Conservation (phyloP, 805 yeast genomes). For the Kodamaea lidongshanica region DNA sequence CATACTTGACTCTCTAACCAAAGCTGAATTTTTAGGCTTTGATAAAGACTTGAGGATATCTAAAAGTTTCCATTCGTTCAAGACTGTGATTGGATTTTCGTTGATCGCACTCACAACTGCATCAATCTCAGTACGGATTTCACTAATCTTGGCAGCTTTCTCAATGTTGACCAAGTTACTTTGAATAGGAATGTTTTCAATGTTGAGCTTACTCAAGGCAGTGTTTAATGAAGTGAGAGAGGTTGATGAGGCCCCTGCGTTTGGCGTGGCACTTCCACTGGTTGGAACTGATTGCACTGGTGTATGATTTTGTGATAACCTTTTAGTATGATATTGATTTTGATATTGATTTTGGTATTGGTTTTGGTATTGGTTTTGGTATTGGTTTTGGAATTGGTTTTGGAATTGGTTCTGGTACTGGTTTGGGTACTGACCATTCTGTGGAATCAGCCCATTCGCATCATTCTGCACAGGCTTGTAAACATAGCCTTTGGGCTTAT, state of each 20-base stretch:
- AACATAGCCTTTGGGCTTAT: constrained; percentile 25
- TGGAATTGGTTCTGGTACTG: constrained; percentile 5
- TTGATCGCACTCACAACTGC: constrained; percentile 45
- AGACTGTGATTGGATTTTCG: constrained; percentile 36
- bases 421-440: constrained; percentile 9
- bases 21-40: constrained; percentile 67
- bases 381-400: constrained; percentile 9
- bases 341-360: constrained; percentile 11
- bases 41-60: constrained; percentile 60
- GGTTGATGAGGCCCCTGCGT: constrained; percentile 49
- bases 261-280: constrained; percentile 32
- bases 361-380: constrained; percentile 5
- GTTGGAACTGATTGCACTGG: constrained; percentile 28
- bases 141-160: constrained; percentile 45
- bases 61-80: constrained; percentile 59
- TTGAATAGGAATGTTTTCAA: constrained; percentile 62
- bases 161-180: constrained; percentile 49
- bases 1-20: constrained; percentile 73
- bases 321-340: constrained; percentile 1
- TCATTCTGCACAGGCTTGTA: constrained; percentile 2
- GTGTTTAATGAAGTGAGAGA: constrained; percentile 68
- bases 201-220: constrained; percentile 53
- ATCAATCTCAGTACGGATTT: constrained; percentile 49
- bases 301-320: constrained; percentile 10
- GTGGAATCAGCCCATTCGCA: not conserved